Conservation (phyloP, 1,284 basidiomycete species). For the Waitea zeae region DNA sequence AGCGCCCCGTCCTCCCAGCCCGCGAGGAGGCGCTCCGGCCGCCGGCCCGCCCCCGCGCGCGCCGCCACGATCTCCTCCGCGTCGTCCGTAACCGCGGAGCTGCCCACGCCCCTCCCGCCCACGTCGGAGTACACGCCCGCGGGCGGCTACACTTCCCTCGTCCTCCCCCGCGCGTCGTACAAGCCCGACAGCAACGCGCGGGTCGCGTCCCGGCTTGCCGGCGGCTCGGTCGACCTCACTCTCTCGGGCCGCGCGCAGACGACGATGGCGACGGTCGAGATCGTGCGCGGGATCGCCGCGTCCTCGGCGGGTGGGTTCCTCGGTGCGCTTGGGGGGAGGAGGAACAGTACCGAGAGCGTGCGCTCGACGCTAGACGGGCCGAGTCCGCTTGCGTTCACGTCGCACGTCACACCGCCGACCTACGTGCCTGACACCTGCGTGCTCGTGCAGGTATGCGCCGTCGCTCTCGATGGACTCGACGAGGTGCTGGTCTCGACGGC, state of each 20-base stretch:
- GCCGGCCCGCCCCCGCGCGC: too few relatives aligned
- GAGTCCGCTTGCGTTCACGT: conserved; percentile 31
- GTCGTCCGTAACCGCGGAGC: too few relatives aligned
- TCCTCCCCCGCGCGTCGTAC: conserved; percentile 43
- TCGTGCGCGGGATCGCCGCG: conserved; percentile 41
- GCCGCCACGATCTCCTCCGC: too few relatives aligned
- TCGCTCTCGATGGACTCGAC: conserved; percentile 63
- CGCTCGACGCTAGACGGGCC: conserved; percentile 8
- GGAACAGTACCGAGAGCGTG: not conserved
- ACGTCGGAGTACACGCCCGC: too few relatives aligned
- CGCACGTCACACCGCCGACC: conserved; percentile 55
- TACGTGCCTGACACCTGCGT: conserved; percentile 51
- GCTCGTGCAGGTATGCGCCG: conserved; percentile 75
- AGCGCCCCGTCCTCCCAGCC: too few relatives aligned
- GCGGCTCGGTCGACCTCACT: conserved; percentile 50
- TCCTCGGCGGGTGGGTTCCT: conserved; percentile 5
- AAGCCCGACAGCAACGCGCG: conserved; percentile 18
- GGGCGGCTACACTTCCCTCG: conserved; percentile 53
- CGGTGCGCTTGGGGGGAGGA: too few relatives aligned
- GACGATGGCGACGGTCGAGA: conserved; percentile 74
- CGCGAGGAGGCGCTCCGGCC: too few relatives aligned
- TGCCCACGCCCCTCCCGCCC: too few relatives aligned
- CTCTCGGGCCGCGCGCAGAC: conserved; percentile 61
- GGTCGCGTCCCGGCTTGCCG: conserved; percentile 15
- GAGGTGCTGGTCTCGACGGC: too few relatives aligned